Evolutionary conservation across 2,329 filamentous ascomycete species (phyloP).

Genomic region (Dryadomyces sulphureus): DNA sequence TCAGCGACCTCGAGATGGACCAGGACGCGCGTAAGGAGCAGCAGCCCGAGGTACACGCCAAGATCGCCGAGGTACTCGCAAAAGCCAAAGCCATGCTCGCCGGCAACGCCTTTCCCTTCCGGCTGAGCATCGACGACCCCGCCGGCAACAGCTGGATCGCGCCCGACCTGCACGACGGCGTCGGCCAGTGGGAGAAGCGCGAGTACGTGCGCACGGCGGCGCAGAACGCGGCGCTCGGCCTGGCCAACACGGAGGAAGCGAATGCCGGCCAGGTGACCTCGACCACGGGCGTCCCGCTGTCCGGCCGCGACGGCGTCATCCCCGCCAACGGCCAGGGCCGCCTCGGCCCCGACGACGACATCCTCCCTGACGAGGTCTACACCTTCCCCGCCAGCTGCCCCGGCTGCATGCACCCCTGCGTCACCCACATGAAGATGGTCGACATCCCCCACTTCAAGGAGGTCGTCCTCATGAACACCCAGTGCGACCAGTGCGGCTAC

Average conservation of each 20-base stretch:
- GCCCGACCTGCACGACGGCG: conserved; percentile 61
- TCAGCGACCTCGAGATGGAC: conserved; percentile 66
- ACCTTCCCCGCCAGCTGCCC: conserved; percentile 84
- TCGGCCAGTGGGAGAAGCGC: conserved; percentile 78
- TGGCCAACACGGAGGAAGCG: conserved; percentile 45
- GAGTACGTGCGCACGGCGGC: conserved; percentile 72
- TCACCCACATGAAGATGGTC: conserved; percentile 97
- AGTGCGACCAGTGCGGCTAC: conserved; percentile 85
- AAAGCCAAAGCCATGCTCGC: conserved; percentile 64
- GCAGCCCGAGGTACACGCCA: conserved; percentile 61
- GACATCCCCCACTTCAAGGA: conserved; percentile 97
- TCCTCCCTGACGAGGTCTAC: conserved; percentile 85
- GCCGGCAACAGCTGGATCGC: conserved; percentile 96
- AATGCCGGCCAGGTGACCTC: conserved; percentile 7
- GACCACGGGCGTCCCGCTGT: conserved; percentile 14
- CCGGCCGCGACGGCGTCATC: conserved; percentile 30
- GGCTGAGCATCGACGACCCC: conserved; percentile 74
- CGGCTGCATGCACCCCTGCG: conserved; percentile 72
- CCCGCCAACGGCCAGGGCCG: conserved; percentile 26
- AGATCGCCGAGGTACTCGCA: conserved; percentile 62
- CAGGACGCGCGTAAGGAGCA: conserved; percentile 71
- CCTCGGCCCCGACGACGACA: conserved; percentile 50
- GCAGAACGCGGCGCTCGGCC: conserved; percentile 75
- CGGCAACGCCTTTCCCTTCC: conserved; percentile 72
- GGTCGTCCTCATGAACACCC: conserved; percentile 88